Conservation (phyloP, 2,329 filamentous ascomycete species). For the Pestalotiopsis sp. region DNA sequence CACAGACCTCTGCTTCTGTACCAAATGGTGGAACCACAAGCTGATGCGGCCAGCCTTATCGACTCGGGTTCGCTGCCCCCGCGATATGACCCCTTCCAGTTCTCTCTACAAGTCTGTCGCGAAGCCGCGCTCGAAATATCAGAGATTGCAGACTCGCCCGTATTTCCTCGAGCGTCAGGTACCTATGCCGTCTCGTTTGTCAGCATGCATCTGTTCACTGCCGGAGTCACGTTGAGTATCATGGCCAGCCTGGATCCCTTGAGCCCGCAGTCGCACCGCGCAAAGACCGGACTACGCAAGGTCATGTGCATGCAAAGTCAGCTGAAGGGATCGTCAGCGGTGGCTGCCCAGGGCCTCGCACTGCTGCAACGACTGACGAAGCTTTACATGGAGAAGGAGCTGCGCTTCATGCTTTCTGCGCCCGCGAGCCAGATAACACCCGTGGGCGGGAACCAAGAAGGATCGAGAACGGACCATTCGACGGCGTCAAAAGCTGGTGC, state of each 20-base stretch:
- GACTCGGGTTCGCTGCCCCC: too few relatives aligned
- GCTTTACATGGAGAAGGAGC: neutral
- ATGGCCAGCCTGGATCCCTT: constrained; percentile 23
- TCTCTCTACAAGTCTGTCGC: neutral
- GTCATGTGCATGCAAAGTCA: constrained; percentile 25
- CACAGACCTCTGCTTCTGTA: neutral
- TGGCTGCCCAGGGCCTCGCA: neutral
- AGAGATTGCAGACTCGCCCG: constrained; percentile 14
- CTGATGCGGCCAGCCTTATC: neutral
- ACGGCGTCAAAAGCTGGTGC: neutral
- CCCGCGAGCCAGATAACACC: neutral
- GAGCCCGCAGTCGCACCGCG: constrained; percentile 20
- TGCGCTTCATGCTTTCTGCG: neutral
- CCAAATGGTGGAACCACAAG: neutral
- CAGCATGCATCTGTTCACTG: constrained; percentile 27
- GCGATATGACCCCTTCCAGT: neutral
- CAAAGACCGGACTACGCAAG: constrained; percentile 23
- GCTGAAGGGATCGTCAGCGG: neutral
- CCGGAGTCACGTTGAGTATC: constrained; percentile 26
- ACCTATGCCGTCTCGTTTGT: constrained; percentile 29
- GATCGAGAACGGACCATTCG: neutral
- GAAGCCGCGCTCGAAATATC: neutral
- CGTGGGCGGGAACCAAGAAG: neutral
- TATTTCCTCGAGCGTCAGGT: constrained; percentile 19
- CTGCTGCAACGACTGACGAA: neutral